phyloP scores from a whole-genome alignment of 331 rosid genomes.

The Saraca asoca region DNA sequence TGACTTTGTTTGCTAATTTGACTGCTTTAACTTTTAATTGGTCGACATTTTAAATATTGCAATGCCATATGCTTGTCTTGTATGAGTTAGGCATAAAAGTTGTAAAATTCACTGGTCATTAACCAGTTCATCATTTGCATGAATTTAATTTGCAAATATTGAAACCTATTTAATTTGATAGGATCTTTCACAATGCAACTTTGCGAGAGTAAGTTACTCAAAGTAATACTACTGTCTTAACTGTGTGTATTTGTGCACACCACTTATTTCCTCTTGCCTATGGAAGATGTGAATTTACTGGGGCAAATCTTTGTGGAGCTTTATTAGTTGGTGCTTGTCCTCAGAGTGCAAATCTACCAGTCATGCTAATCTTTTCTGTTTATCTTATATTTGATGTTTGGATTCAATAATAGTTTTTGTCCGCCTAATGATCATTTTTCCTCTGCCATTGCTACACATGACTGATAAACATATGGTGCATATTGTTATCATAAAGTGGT shows the following conservation, averaged over 20 bases:
- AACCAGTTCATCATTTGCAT: constrained; percentile 4
- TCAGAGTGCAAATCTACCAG: constrained; percentile 95
- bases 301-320: constrained; percentile 95
- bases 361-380: constrained; percentile 39
- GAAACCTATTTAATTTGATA: constrained; percentile 34
- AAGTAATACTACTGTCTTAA: background rate
- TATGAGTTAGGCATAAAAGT: constrained; percentile 26
- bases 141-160: background rate
- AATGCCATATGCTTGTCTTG: constrained; percentile 23
- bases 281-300: constrained; percentile 95
- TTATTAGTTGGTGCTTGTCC: constrained; percentile 83
- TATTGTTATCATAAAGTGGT: too few relatives aligned
- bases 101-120: constrained; percentile 19
- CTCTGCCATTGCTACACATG: too few relatives aligned
- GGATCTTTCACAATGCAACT: constrained; percentile 90
- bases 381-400: constrained; percentile 12
- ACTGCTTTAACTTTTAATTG: background rate
- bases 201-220: constrained; percentile 76
- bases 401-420: constrained; percentile 2
- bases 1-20: constrained; percentile 11
- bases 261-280: too few relatives aligned
- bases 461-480: too few relatives aligned
- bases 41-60: constrained; percentile 14
- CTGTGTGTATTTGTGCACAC: too few relatives aligned
- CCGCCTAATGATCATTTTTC: background rate